Percentiles rank a stretch among this genome's conserved stretches.
Conservation (phyloP, 2,329 filamentous ascomycete species). For the Dactylonectria macrodidyma region DNA sequence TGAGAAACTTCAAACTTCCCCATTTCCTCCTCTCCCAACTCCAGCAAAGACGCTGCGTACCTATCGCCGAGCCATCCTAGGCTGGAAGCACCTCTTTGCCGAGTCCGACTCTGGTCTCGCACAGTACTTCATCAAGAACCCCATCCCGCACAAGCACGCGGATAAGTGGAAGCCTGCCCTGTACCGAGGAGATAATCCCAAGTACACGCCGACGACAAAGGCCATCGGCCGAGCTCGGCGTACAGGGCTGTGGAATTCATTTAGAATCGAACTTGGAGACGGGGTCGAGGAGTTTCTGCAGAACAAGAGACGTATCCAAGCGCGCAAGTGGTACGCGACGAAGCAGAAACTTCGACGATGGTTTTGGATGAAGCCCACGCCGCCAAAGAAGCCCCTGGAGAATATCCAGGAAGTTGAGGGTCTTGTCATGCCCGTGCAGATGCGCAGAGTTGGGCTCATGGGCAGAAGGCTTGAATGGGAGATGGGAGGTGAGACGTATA, state of each 20-base stretch:
- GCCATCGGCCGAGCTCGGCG: conserved; percentile 26
- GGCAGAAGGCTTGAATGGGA: conserved; percentile 21
- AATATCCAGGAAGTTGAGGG: conserved; percentile 18
- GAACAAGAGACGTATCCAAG: conserved; percentile 24
- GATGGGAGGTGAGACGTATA: conserved; percentile 21
- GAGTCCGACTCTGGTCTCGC: neutral
- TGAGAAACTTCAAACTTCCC: neutral
- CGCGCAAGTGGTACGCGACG: conserved; percentile 3
- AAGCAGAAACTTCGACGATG: conserved; percentile 23
- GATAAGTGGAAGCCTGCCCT: conserved; percentile 35
- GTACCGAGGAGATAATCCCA: conserved; percentile 38
- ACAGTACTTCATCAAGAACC: conserved; percentile 36
- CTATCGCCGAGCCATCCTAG: conserved; percentile 28
- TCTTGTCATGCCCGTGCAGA: conserved; percentile 13
- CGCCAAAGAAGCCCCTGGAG: conserved; percentile 23
- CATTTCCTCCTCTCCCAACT: neutral
- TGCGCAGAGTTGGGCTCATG: conserved; percentile 15
- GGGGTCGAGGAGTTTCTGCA: conserved; percentile 32
- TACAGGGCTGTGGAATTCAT: conserved; percentile 34
- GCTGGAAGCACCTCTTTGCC: conserved; percentile 36
- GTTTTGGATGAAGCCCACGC: conserved; percentile 19
- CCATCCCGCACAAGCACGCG: conserved; percentile 36
- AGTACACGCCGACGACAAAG: conserved; percentile 29
- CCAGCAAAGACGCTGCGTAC: conserved; percentile 27
- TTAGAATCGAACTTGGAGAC: conserved; percentile 34